phyloP scores from a whole-genome alignment of 352 stramenopile genomes.

The Detonula confervacea region DNA sequence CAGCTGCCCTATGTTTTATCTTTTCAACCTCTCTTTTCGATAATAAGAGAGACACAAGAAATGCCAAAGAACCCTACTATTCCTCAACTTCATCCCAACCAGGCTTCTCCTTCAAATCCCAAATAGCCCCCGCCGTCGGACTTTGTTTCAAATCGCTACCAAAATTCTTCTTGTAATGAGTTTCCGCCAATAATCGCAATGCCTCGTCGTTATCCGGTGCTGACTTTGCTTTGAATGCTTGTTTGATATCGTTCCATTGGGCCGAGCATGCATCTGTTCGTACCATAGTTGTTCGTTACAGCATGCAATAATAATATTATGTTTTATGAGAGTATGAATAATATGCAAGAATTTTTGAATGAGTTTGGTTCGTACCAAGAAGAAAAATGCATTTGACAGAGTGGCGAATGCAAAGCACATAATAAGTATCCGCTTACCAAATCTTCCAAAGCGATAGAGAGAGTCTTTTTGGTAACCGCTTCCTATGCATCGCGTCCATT shows the following conservation, averaged over 20 bases:
- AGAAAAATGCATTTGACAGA: too few species aligned
- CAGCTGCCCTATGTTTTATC: too few species aligned
- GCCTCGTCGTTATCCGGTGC: slow-evolving; percentile 54
- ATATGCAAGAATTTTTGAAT: too few species aligned
- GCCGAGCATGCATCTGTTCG: slow-evolving; percentile 56
- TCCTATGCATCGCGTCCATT: slow-evolving; percentile 76
- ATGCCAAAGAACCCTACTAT: too few species aligned
- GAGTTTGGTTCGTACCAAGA: too few species aligned
- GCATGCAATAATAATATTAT: too few species aligned
- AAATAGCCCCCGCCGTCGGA: slow-evolving; percentile 77
- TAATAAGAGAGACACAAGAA: too few species aligned
- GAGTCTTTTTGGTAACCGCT: slow-evolving; percentile 73
- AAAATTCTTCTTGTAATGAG: slow-evolving; percentile 70
- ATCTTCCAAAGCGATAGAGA: slow-evolving; percentile 75
- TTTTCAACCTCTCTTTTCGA: too few species aligned
- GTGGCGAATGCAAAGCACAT: too few species aligned
- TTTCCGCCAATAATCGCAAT: slow-evolving; percentile 57
- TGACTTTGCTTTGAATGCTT: slow-evolving; percentile 61
- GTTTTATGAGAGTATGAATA: too few species aligned
- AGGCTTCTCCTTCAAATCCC: slow-evolving; percentile 79
- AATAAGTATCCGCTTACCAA: slow-evolving; percentile 43
- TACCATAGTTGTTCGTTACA: too few species aligned
- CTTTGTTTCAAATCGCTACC: slow-evolving; percentile 64
- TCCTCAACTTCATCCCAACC: slow-evolving; percentile 63
- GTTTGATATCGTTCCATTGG: slow-evolving; percentile 77